Evolutionary conservation across 148 eudicot species (phyloP), one percentile per base, ranked within the genome.

Genomic region (Dysphania ambrosioides): DNA sequence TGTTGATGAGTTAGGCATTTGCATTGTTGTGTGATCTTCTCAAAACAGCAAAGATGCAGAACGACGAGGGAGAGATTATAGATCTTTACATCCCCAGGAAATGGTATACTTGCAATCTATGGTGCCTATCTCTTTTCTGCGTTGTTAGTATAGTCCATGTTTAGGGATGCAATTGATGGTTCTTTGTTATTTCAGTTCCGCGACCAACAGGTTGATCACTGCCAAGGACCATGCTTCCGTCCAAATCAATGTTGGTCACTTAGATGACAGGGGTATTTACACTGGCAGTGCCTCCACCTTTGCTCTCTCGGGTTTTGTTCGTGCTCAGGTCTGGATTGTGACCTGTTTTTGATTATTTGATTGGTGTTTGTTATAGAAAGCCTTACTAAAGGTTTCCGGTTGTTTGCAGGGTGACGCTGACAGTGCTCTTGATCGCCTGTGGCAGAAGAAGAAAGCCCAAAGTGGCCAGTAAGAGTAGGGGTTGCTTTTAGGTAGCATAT

Each of bases 141-240:
- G 32, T 27, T 32, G 23, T 2, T 62, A n/a, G 5, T 42, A 5
- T 10, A 0, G 19, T 72, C 2, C 0, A 11, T 58, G 53, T 0
- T 47, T 4, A 5, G 21, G 15, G 69, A 40, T 57, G n/a, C n/a
- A 36, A 23, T 18, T 75, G 56, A 72, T 35, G 3, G 40, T 9
- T 26, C 35, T 23, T 1, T 27, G 63, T 12, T 30, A 13, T n/a
- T 75, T 78, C 87, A 92, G 97, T 58, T 92, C 92, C 0, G 95
- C 95, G 53, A 88, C 97, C 24, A 90, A 87, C 79, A 83, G 95
- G 91, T 78, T 92, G 80, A 90, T 92, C 67, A 90, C 91, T 63
- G 82, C 97, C 12, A 92, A 92, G 86, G 97, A 92, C 72, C 95
- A 92, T 70, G 97, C 97, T 2, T 92, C 97, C 0, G 92, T 92